Conservation (phyloP, 108 stramenopile species). For the Parietichytrium sp. region DNA sequence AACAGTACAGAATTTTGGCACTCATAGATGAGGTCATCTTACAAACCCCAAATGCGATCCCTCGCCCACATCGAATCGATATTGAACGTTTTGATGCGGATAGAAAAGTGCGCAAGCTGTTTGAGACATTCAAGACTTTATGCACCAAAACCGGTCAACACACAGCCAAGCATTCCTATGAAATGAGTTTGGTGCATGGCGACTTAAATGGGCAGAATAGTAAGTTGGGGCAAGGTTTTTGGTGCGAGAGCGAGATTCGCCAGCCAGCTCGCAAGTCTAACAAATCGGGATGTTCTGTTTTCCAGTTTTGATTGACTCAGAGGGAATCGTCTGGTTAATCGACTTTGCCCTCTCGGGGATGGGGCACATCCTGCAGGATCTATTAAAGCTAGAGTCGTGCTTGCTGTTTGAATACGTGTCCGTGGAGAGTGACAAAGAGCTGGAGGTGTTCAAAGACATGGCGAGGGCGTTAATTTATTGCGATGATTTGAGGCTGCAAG, state of each 20-base stretch:
- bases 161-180: not conserved
- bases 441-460: not conserved
- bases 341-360: constrained; percentile 34
- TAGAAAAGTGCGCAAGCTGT: too few relatives aligned
- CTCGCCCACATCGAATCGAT: too few relatives aligned
- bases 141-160: not conserved
- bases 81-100: too few relatives aligned
- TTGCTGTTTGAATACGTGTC: not conserved
- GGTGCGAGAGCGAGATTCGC: too few relatives aligned
- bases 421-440: not conserved
- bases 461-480: not conserved
- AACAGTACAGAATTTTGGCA: not conserved
- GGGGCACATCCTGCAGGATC: not conserved
- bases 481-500: not conserved
- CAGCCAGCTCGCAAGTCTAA: too few relatives aligned
- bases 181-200: constrained; percentile 1
- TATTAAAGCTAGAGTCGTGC: constrained; percentile 26
- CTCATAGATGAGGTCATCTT: not conserved
- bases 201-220: constrained; percentile 22
- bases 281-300: too few relatives aligned
- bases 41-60: not conserved
- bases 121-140: too few relatives aligned
- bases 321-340: constrained; percentile 4
- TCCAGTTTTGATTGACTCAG: constrained; percentile 8
- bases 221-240: too few relatives aligned